These are phyloP conservation scores for Russula vinacea DNA, from an alignment of 768 basidiomycete genomes.

Conservation along the genomic window DNA sequence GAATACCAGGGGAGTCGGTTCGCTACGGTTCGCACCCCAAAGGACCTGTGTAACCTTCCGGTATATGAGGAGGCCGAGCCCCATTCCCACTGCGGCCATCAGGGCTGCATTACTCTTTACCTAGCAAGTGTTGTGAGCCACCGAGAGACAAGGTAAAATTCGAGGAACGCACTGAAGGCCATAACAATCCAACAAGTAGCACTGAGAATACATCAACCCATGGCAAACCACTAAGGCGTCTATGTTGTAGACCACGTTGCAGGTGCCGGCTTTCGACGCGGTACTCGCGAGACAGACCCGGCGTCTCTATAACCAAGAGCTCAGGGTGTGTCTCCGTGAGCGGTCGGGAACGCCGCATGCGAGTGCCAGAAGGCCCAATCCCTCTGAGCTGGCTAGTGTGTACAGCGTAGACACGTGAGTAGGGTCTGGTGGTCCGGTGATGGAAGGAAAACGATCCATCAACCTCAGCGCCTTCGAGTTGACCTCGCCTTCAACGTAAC, in stretches of 20 bases:
- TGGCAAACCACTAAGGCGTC: slow-evolving; percentile 36
- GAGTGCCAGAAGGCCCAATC: slow-evolving; percentile 11
- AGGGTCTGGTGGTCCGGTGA: not conserved
- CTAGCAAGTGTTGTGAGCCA: not conserved
- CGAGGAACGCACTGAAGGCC: slow-evolving; percentile 39
- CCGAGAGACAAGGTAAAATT: not conserved
- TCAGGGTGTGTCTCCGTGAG: slow-evolving; percentile 48
- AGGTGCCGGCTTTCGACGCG: slow-evolving; percentile 54
- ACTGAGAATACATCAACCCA: slow-evolving; percentile 39
- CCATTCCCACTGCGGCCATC: slow-evolving; percentile 19
- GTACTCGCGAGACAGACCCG: slow-evolving; percentile 53
- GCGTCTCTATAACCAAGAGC: slow-evolving; percentile 46
- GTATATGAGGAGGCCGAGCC: slow-evolving; percentile 35
- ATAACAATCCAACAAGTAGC: slow-evolving; percentile 27
- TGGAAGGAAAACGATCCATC: not conserved
- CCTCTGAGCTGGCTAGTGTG: slow-evolving; percentile 10
- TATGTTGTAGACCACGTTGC: slow-evolving; percentile 43
- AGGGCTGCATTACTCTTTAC: slow-evolving; percentile 9
- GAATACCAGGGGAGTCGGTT: not conserved
- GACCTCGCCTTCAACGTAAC: not conserved
- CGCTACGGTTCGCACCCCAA: slow-evolving; percentile 41
- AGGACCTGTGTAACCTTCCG: slow-evolving; percentile 45
- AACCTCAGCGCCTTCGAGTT: not conserved
- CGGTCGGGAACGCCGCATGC: slow-evolving; percentile 42
- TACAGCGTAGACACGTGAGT: not conserved